Evolutionary conservation across 2,329 filamentous ascomycete species (phyloP).

Genomic region (Xylariomycetidae sp.): DNA sequence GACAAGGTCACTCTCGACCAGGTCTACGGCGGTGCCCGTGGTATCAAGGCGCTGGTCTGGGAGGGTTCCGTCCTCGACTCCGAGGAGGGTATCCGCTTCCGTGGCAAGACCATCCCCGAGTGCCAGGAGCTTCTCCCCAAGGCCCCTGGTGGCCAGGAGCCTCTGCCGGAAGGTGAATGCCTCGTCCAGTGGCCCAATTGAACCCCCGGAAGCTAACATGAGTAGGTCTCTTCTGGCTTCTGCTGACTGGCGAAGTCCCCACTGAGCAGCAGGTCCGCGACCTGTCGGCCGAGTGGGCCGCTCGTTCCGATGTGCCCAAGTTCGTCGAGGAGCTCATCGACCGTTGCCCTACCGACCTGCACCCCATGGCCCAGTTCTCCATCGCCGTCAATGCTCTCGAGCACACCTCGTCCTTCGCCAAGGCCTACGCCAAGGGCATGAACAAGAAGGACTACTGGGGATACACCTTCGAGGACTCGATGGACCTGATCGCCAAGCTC

Average conservation of each 20-base stretch:
- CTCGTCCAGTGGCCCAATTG: conserved; percentile 1
- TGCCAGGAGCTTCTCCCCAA: conserved; percentile 97
- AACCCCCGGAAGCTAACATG: conserved; percentile 3
- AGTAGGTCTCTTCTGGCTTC: conserved; percentile 91
- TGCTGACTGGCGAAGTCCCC: conserved; percentile 95
- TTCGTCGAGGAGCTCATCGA: conserved; percentile 99
- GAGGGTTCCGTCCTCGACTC: conserved; percentile 97
- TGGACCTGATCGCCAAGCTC: conserved; percentile 99
- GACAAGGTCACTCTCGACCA: conserved; percentile 99
- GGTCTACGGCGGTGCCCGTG: conserved; percentile 97
- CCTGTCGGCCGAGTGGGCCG: conserved; percentile 97
- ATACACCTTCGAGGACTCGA: conserved; percentile 98
- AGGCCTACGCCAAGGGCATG: conserved; percentile 97
- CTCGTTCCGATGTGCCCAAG: conserved; percentile 92
- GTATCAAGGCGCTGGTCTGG: conserved; percentile 98
- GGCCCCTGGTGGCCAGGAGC: conserved; percentile 93
- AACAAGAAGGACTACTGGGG: conserved; percentile 99
- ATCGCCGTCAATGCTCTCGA: conserved; percentile 96
- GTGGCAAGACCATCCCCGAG: conserved; percentile 98
- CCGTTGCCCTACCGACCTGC: conserved; percentile 96
- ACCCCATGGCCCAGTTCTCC: conserved; percentile 99
- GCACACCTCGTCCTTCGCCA: conserved; percentile 95
- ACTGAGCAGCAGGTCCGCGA: conserved; percentile 97
- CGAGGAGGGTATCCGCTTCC: conserved; percentile 99
- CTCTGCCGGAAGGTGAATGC: conserved; percentile 76